Evolutionary conservation across 2,329 filamentous ascomycete species (phyloP).

Genomic region (Xylariales sp.): DNA sequence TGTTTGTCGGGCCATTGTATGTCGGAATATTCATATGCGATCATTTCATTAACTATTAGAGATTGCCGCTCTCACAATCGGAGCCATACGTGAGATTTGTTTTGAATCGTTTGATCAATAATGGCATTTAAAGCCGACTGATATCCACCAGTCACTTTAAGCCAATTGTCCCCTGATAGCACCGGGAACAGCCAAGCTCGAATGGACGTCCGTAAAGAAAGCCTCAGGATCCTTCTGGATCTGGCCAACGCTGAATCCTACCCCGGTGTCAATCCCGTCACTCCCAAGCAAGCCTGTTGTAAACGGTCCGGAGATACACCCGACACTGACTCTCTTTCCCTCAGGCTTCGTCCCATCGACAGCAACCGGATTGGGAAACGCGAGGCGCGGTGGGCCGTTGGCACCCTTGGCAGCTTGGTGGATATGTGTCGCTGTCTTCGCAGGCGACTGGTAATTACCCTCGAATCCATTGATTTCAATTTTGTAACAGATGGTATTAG

Average conservation of each 20-base stretch:
- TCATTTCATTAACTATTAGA: too few species aligned
- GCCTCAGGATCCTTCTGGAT: conserved; percentile 44
- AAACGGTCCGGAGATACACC: conserved; percentile 35
- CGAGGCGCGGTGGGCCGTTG: conserved; percentile 46
- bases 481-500: conserved; percentile 42
- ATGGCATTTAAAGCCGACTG: background rate
- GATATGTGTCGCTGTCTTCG: conserved; percentile 50
- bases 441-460: conserved; percentile 45
- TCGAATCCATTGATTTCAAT: conserved; percentile 45
- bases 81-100: too few species aligned
- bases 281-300: conserved; percentile 25
- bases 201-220: conserved; percentile 52
- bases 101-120: too few species aligned
- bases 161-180: conserved; percentile 47
- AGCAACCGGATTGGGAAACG: conserved; percentile 42
- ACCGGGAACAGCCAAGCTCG: conserved; percentile 41
- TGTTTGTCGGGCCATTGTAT: too few species aligned
- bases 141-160: too few species aligned
- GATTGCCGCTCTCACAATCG: too few species aligned
- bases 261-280: conserved; percentile 28
- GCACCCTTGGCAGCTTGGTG: conserved; percentile 42
- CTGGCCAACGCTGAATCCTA: conserved; percentile 42
- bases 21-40: too few species aligned
- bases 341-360: conserved; percentile 24
- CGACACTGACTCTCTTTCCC: conserved; percentile 31